Conservation (phyloP, 169 alveolate species). For the Nephromyces sp. region DNA sequence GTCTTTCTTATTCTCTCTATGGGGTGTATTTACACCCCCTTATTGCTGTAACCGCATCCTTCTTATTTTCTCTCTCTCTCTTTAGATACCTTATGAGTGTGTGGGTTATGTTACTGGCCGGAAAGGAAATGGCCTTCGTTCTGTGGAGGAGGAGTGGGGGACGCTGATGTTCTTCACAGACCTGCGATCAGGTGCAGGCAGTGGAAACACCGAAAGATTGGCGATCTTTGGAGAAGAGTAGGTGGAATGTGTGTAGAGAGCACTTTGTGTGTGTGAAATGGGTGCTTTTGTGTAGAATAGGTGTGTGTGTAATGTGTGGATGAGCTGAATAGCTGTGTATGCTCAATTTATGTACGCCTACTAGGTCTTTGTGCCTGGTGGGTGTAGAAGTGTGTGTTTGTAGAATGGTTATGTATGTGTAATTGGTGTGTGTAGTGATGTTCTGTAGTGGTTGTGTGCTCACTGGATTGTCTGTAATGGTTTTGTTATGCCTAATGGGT, state of each 20-base stretch:
- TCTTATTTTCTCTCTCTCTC: not conserved
- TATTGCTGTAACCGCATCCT: no score
- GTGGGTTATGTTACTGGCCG: conserved; percentile 53
- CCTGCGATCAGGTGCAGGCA: conserved; percentile 6
- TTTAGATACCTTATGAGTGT: conserved; percentile 32
- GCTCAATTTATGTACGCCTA: not conserved
- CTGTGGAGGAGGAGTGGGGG: conserved; percentile 50
- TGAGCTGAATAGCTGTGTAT: not conserved
- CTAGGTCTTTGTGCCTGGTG: not conserved
- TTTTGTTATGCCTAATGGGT: no score
- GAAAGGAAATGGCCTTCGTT: conserved; percentile 44
- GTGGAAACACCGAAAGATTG: conserved; percentile 14
- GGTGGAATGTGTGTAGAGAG: not conserved
- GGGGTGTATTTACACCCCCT: no score
- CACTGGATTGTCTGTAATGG: no score
- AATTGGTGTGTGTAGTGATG: no score
- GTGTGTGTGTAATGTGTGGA: not conserved
- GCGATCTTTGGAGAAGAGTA: conserved; percentile 24
- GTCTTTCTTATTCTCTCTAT: no score
- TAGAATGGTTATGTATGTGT: not conserved
- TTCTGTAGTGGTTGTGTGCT: no score
- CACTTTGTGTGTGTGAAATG: not conserved
- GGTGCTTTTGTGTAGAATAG: not conserved
- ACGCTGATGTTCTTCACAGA: conserved; percentile 48
- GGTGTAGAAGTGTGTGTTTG: not conserved